These are phyloP conservation scores for Stemphylium beticola DNA, from an alignment of 2,329 filamentous ascomycete species.

Conservation along the genomic window DNA sequence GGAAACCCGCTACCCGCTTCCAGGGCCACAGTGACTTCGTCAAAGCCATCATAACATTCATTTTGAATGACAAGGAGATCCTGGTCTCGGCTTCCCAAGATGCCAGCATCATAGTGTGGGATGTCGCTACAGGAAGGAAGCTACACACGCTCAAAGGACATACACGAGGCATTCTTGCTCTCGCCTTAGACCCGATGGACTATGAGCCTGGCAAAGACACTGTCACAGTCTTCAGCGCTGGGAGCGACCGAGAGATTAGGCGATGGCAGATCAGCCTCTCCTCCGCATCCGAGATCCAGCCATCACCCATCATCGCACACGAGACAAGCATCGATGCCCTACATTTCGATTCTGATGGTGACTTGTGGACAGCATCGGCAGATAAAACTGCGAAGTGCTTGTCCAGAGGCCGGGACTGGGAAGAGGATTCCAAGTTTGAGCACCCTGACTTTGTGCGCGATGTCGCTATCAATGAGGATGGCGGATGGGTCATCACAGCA, in stretches of 20 bases:
- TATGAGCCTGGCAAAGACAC: slow-evolving; percentile 35
- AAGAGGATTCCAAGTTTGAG: slow-evolving; percentile 71
- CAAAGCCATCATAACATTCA: slow-evolving; percentile 73
- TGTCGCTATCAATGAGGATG: slow-evolving; percentile 71
- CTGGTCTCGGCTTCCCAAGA: slow-evolving; percentile 57
- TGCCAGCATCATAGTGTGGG: slow-evolving; percentile 73
- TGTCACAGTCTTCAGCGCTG: slow-evolving; percentile 75
- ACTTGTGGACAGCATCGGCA: slow-evolving; percentile 91
- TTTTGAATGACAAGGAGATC: slow-evolving; percentile 64
- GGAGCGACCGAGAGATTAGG: slow-evolving; percentile 68
- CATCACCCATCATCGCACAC: slow-evolving; percentile 73
- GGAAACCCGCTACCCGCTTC: slow-evolving; percentile 61
- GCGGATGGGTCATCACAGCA: slow-evolving; percentile 82
- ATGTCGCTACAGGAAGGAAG: slow-evolving; percentile 69
- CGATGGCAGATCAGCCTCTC: slow-evolving; percentile 67
- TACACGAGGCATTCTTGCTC: slow-evolving; percentile 76
- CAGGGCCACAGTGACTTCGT: slow-evolving; percentile 90
- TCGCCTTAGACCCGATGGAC: slow-evolving; percentile 72
- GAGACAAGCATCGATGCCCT: slow-evolving; percentile 90
- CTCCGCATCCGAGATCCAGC: slow-evolving; percentile 34
- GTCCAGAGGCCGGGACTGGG: slow-evolving; percentile 70
- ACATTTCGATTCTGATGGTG: slow-evolving; percentile 72
- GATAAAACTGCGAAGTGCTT: slow-evolving; percentile 88
- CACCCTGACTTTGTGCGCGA: slow-evolving; percentile 93
- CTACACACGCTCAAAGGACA: slow-evolving; percentile 81